Evolutionary conservation across 75 land plant species (phyloP).

Genomic region (Adiantum capillusveneris): DNA sequence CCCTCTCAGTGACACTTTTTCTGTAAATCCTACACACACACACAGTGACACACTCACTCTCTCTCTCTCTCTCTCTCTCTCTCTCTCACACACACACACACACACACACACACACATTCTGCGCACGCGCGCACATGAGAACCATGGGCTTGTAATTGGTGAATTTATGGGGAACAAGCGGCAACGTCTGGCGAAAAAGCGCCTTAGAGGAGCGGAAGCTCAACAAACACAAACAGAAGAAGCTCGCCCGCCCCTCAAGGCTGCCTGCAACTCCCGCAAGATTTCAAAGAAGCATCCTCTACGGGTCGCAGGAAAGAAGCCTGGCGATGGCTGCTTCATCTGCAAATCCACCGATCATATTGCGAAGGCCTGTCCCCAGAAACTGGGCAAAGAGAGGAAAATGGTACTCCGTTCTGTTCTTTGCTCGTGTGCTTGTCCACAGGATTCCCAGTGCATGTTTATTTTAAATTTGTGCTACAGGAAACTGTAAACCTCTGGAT

Average conservation of each 20-base stretch:
- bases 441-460: no score
- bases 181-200: constrained; percentile 53
- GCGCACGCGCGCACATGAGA: no score
- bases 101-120: no score
- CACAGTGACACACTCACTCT: no score
- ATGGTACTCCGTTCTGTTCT: constrained; percentile 39
- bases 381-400: constrained; percentile 58
- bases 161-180: constrained; percentile 85
- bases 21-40: no score
- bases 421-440: no score
- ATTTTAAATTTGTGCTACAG: no score
- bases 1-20: no score
- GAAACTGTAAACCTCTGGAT: no score
- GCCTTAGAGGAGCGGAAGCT: constrained; percentile 27
- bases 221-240: constrained; percentile 19
- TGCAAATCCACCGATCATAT: constrained; percentile 70
- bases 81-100: no score
- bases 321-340: constrained; percentile 86
- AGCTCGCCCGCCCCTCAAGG: constrained; percentile 6
- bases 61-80: no score
- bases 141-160: no score
- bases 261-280: constrained; percentile 1
- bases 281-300: constrained; percentile 60
- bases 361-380: constrained; percentile 74
- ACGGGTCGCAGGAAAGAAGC: constrained; percentile 80